Evolutionary conservation across 257 asterid species (phyloP), one percentile per base, ranked within the genome.

Genomic region (Euphrasia confusa): DNA sequence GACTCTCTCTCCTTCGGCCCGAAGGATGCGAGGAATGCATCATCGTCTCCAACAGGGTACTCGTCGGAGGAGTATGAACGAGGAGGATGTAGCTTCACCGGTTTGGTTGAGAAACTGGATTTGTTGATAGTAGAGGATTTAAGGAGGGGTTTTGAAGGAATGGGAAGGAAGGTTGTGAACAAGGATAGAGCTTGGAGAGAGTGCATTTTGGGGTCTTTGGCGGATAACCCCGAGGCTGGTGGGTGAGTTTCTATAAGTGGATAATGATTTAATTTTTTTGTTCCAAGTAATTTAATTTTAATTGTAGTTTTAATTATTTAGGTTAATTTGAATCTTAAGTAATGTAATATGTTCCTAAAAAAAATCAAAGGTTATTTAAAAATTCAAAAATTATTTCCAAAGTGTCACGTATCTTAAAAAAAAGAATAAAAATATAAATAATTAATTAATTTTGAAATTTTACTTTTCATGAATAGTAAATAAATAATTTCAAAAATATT

Each of bases 1-100:
- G 96, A 76, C 74, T 84, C 89, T 69, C 77, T 86, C 79, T 84
- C 94, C 64, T 86, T 88, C 9, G 95, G 95, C 1, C 86, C 80
- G 63, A 77, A 88, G 12, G 86, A 60, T 14, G 79, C 74, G 39
- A 91, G 94, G 65, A 84, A 91, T 5, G 79, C 88, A 18, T 85
- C 95, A 60, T 84, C 96, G 45, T 87, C 86, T 8, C 85, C 97
- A 11, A 87, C 96, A 0, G 98, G 98, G 66, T 28, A 84, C 76
- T 91, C 98, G 55, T 84, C 94, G 28, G 98, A 74, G 64, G 85
- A 73, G 90, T 77, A 84, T 44, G 84, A 60, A 42, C 70, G 77
- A 71, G 64, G 59, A 30, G 12, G 57, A 3, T 32, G 67, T 68
- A 39, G 67, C 65, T 61, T 71, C 64, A 58, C 68, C 28, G 74